Conservation (phyloP, 1,139 yeast genomes). For the Candida sanyaensis region DNA sequence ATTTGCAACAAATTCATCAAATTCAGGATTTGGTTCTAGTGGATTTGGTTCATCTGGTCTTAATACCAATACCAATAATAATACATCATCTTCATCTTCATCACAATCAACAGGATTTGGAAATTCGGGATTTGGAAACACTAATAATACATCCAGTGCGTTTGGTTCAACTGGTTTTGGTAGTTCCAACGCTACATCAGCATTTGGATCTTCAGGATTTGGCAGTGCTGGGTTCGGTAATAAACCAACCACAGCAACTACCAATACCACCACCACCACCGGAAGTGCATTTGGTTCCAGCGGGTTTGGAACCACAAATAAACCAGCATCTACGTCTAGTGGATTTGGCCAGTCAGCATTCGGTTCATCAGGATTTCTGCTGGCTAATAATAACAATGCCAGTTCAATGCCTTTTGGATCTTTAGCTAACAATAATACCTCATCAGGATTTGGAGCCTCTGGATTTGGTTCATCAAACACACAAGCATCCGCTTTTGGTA, state of each 20-base stretch:
- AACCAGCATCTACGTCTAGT: neutral
- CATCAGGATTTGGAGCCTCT: slow-evolving; percentile 11
- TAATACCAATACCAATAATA: neutral
- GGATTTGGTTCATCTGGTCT: neutral
- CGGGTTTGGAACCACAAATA: slow-evolving; percentile 6
- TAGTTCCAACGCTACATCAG: neutral
- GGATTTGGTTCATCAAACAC: slow-evolving; percentile 5
- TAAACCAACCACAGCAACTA: slow-evolving; percentile 9
- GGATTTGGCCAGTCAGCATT: slow-evolving; percentile 7
- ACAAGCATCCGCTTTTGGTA: slow-evolving; percentile 10
- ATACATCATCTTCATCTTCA: neutral
- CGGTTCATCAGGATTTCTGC: slow-evolving; percentile 6
- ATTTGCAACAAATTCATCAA: slow-evolving; percentile 9
- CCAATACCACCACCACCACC: neutral
- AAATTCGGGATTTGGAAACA: slow-evolving; percentile 8
- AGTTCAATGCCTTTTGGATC: slow-evolving; percentile 8
- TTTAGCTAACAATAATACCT: slow-evolving; percentile 3
- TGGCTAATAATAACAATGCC: neutral
- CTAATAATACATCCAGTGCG: slow-evolving; percentile 4
- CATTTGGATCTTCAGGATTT: slow-evolving; percentile 12
- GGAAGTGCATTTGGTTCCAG: slow-evolving; percentile 15
- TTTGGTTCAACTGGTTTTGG: slow-evolving; percentile 13
- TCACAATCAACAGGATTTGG: slow-evolving; percentile 1
- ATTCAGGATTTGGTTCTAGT: slow-evolving; percentile 5
- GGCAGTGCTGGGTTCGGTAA: slow-evolving; percentile 11